Evolutionary conservation across 345 rosid genomes (phyloP).

Genomic region (Populus ilicifolia): DNA sequence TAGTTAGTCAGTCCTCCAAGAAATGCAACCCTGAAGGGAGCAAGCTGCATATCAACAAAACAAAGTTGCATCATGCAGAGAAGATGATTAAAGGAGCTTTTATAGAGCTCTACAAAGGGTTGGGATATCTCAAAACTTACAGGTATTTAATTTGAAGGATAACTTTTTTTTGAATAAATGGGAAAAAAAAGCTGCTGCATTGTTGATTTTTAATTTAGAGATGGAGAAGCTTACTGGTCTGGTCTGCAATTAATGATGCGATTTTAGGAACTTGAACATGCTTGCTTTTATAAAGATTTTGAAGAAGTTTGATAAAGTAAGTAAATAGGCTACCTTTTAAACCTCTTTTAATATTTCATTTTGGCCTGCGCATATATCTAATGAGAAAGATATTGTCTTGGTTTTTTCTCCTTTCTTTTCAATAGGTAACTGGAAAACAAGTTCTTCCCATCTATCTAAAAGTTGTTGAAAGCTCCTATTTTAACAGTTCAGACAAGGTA

Average conservation of each 20-base stretch:
- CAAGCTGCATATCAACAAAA: constrained; percentile 64
- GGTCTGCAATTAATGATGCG: not conserved
- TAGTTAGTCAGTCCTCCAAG: constrained; percentile 60
- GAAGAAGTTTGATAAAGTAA: constrained; percentile 92
- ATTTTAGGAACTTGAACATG: constrained; percentile 86
- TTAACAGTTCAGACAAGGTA: constrained; percentile 95
- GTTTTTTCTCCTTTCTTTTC: not conserved
- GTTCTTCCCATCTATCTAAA: constrained; percentile 80
- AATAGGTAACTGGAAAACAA: constrained; percentile 81
- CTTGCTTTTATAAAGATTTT: constrained; percentile 92
- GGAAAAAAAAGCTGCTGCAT: not conserved
- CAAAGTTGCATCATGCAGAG: constrained; percentile 77
- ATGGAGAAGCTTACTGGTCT: not conserved
- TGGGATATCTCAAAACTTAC: constrained; percentile 85
- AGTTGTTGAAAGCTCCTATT: constrained; percentile 93
- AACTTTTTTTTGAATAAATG: not conserved
- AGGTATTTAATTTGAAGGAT: constrained; percentile 31
- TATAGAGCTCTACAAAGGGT: constrained; percentile 79
- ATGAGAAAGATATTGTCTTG: not conserved
- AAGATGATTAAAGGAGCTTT: constrained; percentile 89
- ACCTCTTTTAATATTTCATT: not conserved
- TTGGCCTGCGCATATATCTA: not conserved
- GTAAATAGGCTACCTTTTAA: not conserved
- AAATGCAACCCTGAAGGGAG: constrained; percentile 54
- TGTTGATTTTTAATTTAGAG: not conserved